These are phyloP conservation scores for Carex scoparia DNA, from an alignment of 176 grass and related monocot genomes.

Conservation along the genomic window DNA sequence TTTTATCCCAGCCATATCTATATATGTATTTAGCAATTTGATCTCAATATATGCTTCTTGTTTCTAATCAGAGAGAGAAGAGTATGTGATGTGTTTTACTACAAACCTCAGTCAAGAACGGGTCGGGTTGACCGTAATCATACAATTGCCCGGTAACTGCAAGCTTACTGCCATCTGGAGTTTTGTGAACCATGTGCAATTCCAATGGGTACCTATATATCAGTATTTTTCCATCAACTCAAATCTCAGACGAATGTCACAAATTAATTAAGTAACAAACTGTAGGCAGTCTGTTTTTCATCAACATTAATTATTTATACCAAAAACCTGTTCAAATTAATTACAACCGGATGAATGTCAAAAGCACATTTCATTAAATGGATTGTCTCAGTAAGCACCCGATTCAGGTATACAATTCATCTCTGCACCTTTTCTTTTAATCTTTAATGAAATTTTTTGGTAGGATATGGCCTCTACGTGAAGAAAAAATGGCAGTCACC, in stretches of 20 bases:
- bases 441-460: no score
- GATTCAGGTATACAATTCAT: not conserved
- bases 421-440: no score
- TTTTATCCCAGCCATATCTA: not conserved
- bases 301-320: no score
- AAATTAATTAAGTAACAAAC: not conserved
- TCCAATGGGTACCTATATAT: slow-evolving; percentile 45
- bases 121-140: slow-evolving; percentile 31
- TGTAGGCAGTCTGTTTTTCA: not conserved
- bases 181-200: slow-evolving; percentile 71
- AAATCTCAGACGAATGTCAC: not conserved
- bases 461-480: no score
- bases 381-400: no score
- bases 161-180: slow-evolving; percentile 15
- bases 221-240: not conserved
- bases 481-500: slow-evolving; percentile 9
- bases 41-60: no score
- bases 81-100: not conserved
- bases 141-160: slow-evolving; percentile 62
- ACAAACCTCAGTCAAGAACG: slow-evolving; percentile 38
- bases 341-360: not conserved
- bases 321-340: not conserved
- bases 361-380: not conserved
- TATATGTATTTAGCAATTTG: no score
- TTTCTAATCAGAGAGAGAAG: not conserved